Base-by-base conservation (phyloP, 108 stramenopile genomes). In the Thalassiosira profunda region DNA sequence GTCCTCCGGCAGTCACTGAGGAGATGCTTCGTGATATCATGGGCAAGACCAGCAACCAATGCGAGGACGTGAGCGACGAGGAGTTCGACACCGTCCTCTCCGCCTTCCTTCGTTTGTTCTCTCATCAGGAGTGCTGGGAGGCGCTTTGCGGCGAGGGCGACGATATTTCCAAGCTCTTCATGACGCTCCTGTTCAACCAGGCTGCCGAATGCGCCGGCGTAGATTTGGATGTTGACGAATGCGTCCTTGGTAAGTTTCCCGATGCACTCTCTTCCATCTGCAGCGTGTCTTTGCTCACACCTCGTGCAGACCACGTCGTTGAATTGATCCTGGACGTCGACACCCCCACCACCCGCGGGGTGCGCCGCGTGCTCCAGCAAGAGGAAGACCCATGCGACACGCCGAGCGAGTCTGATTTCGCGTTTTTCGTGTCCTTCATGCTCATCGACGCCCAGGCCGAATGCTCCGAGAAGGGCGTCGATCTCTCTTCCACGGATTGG, bases 161-260 rank as follows among this genome's bases (percentile, higher is more conserved):
- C 29, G 12, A 35, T 34, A 53, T 58, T 26, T 40, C 49, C 14
- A 59, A 60, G 8, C 49, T 75, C 42, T 60, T 67, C 24, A 60
- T 55, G 34, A 42, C 52, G 25, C 53, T 67, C 31, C 52, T 60
- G 1, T 60, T 75, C 38, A 52, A 58, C 14, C 29, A 75, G 28
- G 74, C 58, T 18, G 64, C 74, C 21, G 45, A 46, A 24, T 75
- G 74, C 46, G 74, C 65, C 37, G 65, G 64, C 25, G 65, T 75
- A 12, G 40, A 52, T 30, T 12, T 67, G 23, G 40, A 59, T 14
- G 58, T 75, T 3, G 61, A 47, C 20, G 57, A 75, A 4, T 75
- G 74, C 36, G 58, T 75, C 21, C 41, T 58, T 8, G 47, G 26
- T 35, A 17, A 70, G 26, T 44, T 70, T 18, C 43, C 61, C 15